Conservation (phyloP, 2,329 filamentous ascomycete species). For the Berkeleyomyces rouxiae region DNA sequence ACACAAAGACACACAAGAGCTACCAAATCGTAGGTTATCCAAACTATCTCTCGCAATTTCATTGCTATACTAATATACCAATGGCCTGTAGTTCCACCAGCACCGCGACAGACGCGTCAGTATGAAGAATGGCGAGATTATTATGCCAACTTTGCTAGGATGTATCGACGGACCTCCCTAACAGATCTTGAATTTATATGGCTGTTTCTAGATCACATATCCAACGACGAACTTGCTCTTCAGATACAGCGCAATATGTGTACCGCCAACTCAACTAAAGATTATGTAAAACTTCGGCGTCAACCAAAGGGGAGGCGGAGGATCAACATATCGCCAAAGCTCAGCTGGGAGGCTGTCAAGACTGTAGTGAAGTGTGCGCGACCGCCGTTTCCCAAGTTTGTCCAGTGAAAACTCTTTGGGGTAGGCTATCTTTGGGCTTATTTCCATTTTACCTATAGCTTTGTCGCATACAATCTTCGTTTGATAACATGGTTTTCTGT, state of each 20-base stretch:
- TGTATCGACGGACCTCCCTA: constrained; percentile 10
- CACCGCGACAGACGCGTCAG: constrained; percentile 4
- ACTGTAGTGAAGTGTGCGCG: constrained; percentile 7
- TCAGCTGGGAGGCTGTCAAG: constrained; percentile 12
- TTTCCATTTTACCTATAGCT: neutral
- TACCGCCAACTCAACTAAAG: constrained; percentile 3
- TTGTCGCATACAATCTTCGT: too few relatives aligned
- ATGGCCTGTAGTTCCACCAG: neutral
- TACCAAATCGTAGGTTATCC: neutral
- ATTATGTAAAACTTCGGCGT: constrained; percentile 4
- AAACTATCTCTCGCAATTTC: neutral
- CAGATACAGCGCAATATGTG: constrained; percentile 13
- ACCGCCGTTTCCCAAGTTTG: constrained; percentile 9
- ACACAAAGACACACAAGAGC: neutral
- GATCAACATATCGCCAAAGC: constrained; percentile 7
- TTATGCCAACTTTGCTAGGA: constrained; percentile 9
- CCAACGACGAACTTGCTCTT: constrained; percentile 8
- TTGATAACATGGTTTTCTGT: neutral
- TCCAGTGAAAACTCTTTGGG: neutral
- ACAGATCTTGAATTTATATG: constrained; percentile 11
- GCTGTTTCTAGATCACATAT: constrained; percentile 13
- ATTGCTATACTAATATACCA: neutral
- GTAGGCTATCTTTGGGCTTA: neutral
- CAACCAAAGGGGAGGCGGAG: constrained; percentile 9
- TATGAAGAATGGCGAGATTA: constrained; percentile 13